Evolutionary conservation across 2,329 filamentous ascomycete genomes (phyloP).

Genomic region (Achaetomium macrosporum): DNA sequence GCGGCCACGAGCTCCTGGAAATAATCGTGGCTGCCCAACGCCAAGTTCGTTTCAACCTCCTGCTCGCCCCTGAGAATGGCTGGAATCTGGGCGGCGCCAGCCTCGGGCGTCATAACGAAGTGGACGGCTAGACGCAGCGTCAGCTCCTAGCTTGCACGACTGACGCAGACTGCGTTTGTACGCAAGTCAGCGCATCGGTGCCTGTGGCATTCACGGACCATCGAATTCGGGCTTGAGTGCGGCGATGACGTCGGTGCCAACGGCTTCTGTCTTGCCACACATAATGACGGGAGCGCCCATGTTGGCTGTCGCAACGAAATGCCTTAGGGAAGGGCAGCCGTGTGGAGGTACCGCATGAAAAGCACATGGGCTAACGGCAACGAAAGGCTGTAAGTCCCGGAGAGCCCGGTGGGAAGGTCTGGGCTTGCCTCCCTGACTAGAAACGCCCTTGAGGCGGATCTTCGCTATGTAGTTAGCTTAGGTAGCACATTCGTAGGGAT

Average conservation of each 20-base stretch:
- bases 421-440: no score
- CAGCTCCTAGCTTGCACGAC: no score
- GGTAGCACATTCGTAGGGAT: no score
- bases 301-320: background rate
- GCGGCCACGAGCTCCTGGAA: conserved; percentile 1
- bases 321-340: no score
- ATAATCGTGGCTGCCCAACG: conserved; percentile 6
- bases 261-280: conserved; percentile 1
- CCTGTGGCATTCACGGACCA: background rate
- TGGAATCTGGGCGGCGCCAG: conserved; percentile 2
- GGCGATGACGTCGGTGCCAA: conserved; percentile 5
- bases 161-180: background rate
- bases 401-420: no score
- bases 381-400: no score
- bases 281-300: conserved; percentile 4
- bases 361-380: no score
- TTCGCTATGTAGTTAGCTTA: no score
- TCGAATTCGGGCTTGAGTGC: conserved; percentile 5
- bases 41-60: background rate
- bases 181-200: background rate
- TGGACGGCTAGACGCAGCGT: background rate
- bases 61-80: conserved; percentile 4
- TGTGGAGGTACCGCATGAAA: no score
- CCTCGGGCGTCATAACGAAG: conserved; percentile 5
- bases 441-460: no score